Evolutionary conservation across 2,329 filamentous ascomycete species (phyloP).

Genomic region (Cercospora brassicicola): DNA sequence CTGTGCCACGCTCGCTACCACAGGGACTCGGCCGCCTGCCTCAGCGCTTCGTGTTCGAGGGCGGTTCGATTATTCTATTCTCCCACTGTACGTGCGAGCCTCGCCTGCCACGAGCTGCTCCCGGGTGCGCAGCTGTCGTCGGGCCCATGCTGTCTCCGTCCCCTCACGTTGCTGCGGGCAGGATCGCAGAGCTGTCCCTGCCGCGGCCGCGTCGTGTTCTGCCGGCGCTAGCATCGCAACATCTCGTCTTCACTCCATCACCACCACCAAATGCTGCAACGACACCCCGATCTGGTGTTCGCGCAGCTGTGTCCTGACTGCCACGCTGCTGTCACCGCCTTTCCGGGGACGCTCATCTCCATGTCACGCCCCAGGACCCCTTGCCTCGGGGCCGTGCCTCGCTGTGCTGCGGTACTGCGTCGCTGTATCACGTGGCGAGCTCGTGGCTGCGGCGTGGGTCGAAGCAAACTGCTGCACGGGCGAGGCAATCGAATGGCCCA

Average conservation of each 20-base stretch:
- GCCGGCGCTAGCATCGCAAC: not conserved
- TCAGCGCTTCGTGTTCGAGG: constrained; percentile 10
- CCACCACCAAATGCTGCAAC: not conserved
- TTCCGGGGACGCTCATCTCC: constrained; percentile 20
- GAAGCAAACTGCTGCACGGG: constrained; percentile 14
- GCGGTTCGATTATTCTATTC: not conserved
- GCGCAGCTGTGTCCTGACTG: constrained; percentile 20
- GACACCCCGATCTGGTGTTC: not conserved
- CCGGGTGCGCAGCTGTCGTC: not conserved
- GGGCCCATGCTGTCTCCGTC: constrained; percentile 2
- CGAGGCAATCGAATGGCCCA: constrained; percentile 10
- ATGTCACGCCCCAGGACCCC: constrained; percentile 8
- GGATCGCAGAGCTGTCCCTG: not conserved
- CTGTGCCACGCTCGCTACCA: constrained; percentile 16
- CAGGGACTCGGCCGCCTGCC: not conserved
- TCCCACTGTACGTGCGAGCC: not conserved
- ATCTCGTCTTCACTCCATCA: constrained; percentile 5
- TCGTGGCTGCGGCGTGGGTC: constrained; percentile 12
- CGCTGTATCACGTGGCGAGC: constrained; percentile 33
- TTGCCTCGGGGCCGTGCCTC: constrained; percentile 11
- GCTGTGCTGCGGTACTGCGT: constrained; percentile 1
- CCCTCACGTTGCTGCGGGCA: not conserved
- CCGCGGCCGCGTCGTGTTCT: not conserved
- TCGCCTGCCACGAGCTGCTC: constrained; percentile 8
- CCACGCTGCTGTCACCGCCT: constrained; percentile 36